Conservation (phyloP, 2,329 filamentous ascomycete genomes). For the Penicillium sp. region DNA sequence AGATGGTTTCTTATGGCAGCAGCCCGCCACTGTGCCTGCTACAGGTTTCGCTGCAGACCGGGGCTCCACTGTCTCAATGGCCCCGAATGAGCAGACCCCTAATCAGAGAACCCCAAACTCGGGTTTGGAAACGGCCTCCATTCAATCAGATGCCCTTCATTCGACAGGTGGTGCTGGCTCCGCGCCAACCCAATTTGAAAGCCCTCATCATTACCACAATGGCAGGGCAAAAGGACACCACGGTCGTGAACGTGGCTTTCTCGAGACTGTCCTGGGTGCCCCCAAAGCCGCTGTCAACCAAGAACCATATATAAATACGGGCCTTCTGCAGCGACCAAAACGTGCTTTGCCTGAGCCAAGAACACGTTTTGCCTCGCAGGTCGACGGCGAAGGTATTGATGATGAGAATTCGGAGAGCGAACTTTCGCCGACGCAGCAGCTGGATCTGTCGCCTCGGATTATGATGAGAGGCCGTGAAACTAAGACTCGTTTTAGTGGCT, state of each 20-base stretch:
- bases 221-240: slow-evolving; percentile 4
- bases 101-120: slow-evolving; percentile 30
- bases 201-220: not conserved
- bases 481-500: slow-evolving; percentile 42
- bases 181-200: slow-evolving; percentile 7
- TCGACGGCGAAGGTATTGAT: slow-evolving; percentile 11
- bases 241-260: slow-evolving; percentile 28
- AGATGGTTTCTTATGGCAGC: slow-evolving; percentile 41
- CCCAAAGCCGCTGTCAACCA: slow-evolving; percentile 35
- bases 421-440: slow-evolving; percentile 31
- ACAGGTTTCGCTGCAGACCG: slow-evolving; percentile 24
- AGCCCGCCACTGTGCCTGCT: slow-evolving; percentile 34
- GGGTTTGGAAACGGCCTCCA: slow-evolving; percentile 27
- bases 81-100: slow-evolving; percentile 22
- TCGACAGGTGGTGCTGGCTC: slow-evolving; percentile 10
- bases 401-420: slow-evolving; percentile 21
- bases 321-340: slow-evolving; percentile 29
- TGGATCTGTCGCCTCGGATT: slow-evolving; percentile 34
- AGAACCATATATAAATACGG: slow-evolving; percentile 29
- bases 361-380: slow-evolving; percentile 3
- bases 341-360: slow-evolving; percentile 9
- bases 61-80: slow-evolving; percentile 20
- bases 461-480: slow-evolving; percentile 41
- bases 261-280: slow-evolving; percentile 36
- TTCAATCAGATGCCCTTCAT: slow-evolving; percentile 23